Evolutionary conservation across 306 rosid genomes (phyloP).

Genomic region (Canavalia gladiata): DNA sequence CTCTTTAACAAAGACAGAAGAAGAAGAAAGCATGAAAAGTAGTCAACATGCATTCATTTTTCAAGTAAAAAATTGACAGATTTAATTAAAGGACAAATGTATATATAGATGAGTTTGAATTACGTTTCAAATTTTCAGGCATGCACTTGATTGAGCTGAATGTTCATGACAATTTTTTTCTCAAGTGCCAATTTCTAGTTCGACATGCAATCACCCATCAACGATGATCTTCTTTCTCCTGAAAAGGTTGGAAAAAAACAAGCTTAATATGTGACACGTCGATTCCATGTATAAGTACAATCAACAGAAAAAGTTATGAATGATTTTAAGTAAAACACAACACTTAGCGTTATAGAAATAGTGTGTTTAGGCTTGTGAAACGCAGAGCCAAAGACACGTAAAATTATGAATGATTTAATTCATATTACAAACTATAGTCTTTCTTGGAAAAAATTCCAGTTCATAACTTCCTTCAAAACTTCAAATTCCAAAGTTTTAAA

Average conservation of each 20-base stretch:
- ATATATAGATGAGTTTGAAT: not conserved
- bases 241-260: not conserved
- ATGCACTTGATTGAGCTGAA: not conserved
- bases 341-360: too few species aligned
- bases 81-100: not conserved
- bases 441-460: not conserved
- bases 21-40: not conserved
- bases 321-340: too few species aligned
- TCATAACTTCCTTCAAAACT: too few species aligned
- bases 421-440: not conserved
- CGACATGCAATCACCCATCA: not conserved
- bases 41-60: not conserved
- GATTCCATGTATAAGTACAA: not conserved
- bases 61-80: not conserved
- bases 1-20: conserved; percentile 12
- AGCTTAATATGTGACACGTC: not conserved
- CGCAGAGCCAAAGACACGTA: too few species aligned
- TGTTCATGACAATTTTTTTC: not conserved
- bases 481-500: not conserved
- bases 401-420: too few species aligned
- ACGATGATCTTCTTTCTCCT: not conserved
- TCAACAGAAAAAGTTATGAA: not conserved
- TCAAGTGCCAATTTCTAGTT: not conserved
- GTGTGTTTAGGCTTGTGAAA: too few species aligned
- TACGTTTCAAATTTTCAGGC: conserved; percentile 1